These are phyloP conservation scores for Lactarius evosmus DNA, from an alignment of 768 basidiomycete genomes.

Conservation along the genomic window DNA sequence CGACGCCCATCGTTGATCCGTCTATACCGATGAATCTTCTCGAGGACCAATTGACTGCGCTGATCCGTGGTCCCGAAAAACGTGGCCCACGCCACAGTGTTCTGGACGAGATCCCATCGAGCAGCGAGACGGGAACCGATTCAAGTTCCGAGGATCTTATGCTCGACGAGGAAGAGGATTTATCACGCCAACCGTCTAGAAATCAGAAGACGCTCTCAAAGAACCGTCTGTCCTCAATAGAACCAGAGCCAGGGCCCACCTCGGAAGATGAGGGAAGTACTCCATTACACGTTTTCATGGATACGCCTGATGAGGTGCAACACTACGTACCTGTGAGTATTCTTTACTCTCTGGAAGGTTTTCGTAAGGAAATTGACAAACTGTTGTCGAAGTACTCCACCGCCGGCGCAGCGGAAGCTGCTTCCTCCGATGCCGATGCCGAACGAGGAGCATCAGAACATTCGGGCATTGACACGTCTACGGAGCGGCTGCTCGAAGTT, in stretches of 20 bases:
- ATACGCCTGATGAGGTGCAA: conserved; percentile 9
- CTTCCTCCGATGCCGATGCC: not conserved
- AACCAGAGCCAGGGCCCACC: conserved; percentile 14
- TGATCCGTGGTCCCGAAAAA: conserved; percentile 20
- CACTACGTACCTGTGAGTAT: conserved; percentile 13
- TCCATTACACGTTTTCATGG: conserved; percentile 22
- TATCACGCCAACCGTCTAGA: conserved; percentile 4
- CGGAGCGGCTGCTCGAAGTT: not conserved
- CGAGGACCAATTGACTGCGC: conserved; percentile 11
- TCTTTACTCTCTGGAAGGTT: not conserved
- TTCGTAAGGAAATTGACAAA: conserved; percentile 4
- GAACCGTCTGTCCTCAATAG: conserved; percentile 1
- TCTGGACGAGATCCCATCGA: conserved; percentile 26
- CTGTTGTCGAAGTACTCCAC: not conserved
- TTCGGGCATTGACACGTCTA: not conserved
- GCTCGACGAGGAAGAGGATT: conserved; percentile 27
- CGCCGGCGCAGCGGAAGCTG: not conserved
- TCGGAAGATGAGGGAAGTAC: conserved; percentile 14
- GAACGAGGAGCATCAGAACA: not conserved
- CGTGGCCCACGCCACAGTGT: conserved; percentile 21
- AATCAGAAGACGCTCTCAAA: not conserved
- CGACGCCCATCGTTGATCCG: not conserved
- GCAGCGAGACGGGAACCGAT: conserved; percentile 17
- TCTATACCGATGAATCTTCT: conserved; percentile 2
- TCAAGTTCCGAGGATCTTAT: conserved; percentile 17